Base-by-base conservation (phyloP, 1,139 yeast species). In the Kodamaea arcana region DNA sequence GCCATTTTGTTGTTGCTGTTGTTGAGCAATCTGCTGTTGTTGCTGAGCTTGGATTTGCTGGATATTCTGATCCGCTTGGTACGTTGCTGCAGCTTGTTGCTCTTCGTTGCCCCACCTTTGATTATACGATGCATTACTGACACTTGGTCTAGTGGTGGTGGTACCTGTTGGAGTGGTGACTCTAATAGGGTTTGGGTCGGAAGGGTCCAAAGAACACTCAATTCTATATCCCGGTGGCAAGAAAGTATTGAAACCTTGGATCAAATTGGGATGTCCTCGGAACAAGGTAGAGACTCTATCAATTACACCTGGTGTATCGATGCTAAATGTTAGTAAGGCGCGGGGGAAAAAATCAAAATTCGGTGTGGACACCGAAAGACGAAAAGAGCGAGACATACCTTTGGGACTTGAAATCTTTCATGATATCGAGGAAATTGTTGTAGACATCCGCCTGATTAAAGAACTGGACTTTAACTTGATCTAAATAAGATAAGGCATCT, bases 241-340 rank as follows among this genome's bases (percentile, higher is more conserved):
- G 55, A 92, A 92, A 1, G 99, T 92, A 62, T 92, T 92, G 62
- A 92, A 94, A 0, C 99, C 98, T 62, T 92, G 97, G 44, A 92
- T 90, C 52, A 92, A 70, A 49, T 79, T 78, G 2, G 96, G 96
- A 58, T 88, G 96, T 4, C 97, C 98, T 43, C 88, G 76, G 58
- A 92, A 92, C 40, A 92, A 66, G 2, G 84, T 77, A 0, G 97
- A 87, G 1, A 92, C 98, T 39, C 98, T 73, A 54, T 88, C 96
- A 55, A 92, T 92, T 24, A 92, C 99, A 15, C 97, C 99, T 0
- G 98, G 98, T 1, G 99, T 92, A 59, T 94, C 97, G 52, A 92
- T 90, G 46, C 86, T 78, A 50, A 24, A 45, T 45, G 28, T 25
- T 25, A 25, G 28, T 25, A 25, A 24, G 12, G 11, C 11, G 23